These are phyloP conservation scores for Penicillium paradoxum DNA, from an alignment of 495 filamentous ascomycete genomes.

Conservation along the genomic window DNA sequence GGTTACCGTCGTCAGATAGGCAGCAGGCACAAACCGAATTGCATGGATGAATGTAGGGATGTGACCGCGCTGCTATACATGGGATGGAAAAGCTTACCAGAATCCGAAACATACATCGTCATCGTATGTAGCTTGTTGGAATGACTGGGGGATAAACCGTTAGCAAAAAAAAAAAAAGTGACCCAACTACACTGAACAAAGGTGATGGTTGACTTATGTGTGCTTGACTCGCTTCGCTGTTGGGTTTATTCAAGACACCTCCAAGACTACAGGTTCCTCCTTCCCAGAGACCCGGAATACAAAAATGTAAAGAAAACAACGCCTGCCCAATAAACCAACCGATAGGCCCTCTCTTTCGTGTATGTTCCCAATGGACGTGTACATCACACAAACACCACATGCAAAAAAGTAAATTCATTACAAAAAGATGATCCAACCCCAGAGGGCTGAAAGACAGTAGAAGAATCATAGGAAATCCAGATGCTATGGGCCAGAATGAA, in stretches of 20 bases:
- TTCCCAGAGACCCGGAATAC: not conserved
- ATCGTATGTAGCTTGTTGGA: too few relatives aligned
- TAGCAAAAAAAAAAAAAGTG: not conserved
- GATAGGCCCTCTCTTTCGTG: not conserved
- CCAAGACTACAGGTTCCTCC: not conserved
- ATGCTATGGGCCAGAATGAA: not conserved
- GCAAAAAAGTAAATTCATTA: slow-evolving; percentile 1
- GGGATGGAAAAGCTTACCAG: not conserved
- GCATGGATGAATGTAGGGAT: not conserved
- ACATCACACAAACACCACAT: slow-evolving; percentile 3
- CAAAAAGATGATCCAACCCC: not conserved
- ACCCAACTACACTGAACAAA: not conserved
- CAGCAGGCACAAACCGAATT: not conserved
- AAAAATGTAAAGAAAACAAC: not conserved
- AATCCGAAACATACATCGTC: not conserved
- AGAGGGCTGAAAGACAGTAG: not conserved
- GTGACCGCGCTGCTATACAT: not conserved
- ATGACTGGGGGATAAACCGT: not conserved
- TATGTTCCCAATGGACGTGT: not conserved
- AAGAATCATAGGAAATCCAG: not conserved
- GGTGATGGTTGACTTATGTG: not conserved
- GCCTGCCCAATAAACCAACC: not conserved
- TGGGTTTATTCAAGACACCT: not conserved
- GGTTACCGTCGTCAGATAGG: not conserved
- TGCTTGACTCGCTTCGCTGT: not conserved